A percentile compares a stretch with the other conserved stretches of the same genome.
These are phyloP conservation scores for Mortierella sp. DNA, from an alignment of 371 early-diverging fungal species.

Conservation along the genomic window DNA sequence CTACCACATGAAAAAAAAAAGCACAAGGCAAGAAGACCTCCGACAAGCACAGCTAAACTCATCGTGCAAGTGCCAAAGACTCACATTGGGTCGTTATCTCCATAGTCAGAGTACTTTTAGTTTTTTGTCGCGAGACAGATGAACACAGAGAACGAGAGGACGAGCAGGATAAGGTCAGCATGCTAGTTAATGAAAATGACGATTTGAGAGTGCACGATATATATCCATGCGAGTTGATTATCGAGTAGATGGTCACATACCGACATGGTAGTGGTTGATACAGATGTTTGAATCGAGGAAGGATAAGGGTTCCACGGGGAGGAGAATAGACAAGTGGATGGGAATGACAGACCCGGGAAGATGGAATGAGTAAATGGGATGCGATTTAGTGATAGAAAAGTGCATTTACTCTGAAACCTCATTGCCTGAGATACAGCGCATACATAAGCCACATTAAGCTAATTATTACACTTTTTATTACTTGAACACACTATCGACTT, in stretches of 20 bases:
- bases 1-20: neutral
- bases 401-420: neutral
- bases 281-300: neutral
- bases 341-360: neutral
- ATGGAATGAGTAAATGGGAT: neutral
- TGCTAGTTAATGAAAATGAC: neutral
- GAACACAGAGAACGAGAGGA: neutral
- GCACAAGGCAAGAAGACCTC: neutral
- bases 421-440: neutral
- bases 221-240: neutral
- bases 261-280: conserved; percentile 18
- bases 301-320: neutral
- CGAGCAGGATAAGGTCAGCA: neutral
- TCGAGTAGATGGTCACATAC: conserved; percentile 6
- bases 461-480: no score
- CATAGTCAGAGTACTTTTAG: conserved; percentile 50
- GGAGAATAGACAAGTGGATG: neutral
- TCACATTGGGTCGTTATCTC: conserved; percentile 57
- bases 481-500: no score
- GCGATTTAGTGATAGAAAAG: neutral
- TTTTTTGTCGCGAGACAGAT: neutral
- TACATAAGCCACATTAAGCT: neutral
- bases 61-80: neutral
- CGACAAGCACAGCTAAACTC: neutral
- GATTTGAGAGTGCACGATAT: neutral